These are phyloP conservation scores for Aureobasidium sp. DNA, from an alignment of 2,329 filamentous ascomycete species.

Conservation along the genomic window DNA sequence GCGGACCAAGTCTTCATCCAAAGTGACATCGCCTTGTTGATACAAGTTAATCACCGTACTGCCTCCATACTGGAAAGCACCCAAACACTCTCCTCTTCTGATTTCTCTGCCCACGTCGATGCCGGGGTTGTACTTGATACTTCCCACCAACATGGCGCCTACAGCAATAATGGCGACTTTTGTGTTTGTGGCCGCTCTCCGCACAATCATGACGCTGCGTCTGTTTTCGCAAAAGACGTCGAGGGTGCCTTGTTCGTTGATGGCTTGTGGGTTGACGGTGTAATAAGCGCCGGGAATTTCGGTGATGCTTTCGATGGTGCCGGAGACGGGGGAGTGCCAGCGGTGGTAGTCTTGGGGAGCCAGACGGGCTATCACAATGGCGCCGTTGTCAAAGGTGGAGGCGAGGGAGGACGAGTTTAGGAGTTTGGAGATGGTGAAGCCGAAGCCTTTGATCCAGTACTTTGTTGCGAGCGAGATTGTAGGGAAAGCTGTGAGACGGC, in stretches of 20 bases:
- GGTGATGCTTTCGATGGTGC: constrained; percentile 28
- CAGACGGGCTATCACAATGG: constrained; percentile 34
- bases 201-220: constrained; percentile 34
- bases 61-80: constrained; percentile 37
- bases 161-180: constrained; percentile 35
- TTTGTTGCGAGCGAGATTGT: constrained; percentile 34
- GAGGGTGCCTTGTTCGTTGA: constrained; percentile 33
- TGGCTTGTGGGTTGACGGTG: constrained; percentile 38
- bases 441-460: constrained; percentile 39
- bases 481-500: constrained; percentile 33
- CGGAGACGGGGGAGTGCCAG: constrained; percentile 33
- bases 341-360: constrained; percentile 39
- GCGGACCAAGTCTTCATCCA: constrained; percentile 35
- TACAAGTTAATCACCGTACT: constrained; percentile 38
- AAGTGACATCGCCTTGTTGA: constrained; percentile 29
- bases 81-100: constrained; percentile 35
- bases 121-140: constrained; percentile 35
- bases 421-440: constrained; percentile 32
- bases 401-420: constrained; percentile 27
- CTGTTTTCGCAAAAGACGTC: constrained; percentile 41
- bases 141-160: constrained; percentile 40
- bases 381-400: constrained; percentile 30
- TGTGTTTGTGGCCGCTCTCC: constrained; percentile 24
- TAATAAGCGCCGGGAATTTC: constrained; percentile 37
- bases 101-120: constrained; percentile 30